phyloP scores from a whole-genome alignment of 768 basidiomycete genomes.

The Boletellus emodensis region DNA sequence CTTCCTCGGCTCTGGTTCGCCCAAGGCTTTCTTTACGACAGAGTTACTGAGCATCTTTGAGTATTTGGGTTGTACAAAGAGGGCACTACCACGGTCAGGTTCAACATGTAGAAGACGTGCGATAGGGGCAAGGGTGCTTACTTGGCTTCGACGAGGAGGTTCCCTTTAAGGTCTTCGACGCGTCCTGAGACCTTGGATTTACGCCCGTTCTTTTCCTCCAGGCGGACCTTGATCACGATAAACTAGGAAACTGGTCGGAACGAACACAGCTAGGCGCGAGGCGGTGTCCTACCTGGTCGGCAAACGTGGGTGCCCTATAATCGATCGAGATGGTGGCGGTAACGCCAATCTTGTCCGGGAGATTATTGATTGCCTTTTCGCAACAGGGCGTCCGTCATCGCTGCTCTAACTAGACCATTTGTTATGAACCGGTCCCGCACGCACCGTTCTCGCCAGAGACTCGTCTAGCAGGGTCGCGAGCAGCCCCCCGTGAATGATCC shows the following conservation, averaged over 20 bases:
- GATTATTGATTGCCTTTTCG: constrained; percentile 71
- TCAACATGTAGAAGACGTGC: not conserved
- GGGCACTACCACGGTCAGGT: constrained; percentile 43
- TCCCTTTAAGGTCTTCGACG: constrained; percentile 81
- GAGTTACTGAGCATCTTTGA: constrained; percentile 67
- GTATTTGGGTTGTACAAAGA: constrained; percentile 88
- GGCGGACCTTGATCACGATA: constrained; percentile 69
- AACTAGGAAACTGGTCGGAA: constrained; percentile 47
- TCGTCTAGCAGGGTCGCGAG: constrained; percentile 91
- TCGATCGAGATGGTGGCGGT: constrained; percentile 81
- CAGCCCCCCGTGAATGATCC: constrained; percentile 91
- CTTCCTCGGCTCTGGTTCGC: constrained; percentile 41
- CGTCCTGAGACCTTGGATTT: constrained; percentile 68
- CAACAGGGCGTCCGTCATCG: not conserved
- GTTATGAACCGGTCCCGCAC: constrained; percentile 15
- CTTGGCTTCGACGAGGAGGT: constrained; percentile 77
- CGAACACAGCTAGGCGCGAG: not conserved
- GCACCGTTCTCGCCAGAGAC: constrained; percentile 71
- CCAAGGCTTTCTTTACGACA: constrained; percentile 61
- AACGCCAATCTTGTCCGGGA: constrained; percentile 88
- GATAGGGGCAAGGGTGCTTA: constrained; percentile 35
- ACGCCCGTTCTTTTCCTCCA: constrained; percentile 69
- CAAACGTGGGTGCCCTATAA: constrained; percentile 84
- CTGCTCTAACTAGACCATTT: not conserved
- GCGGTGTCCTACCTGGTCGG: constrained; percentile 62